phyloP scores from a whole-genome alignment of 371 early-diverging fungal species.

The Basidiobolus meristosporus region DNA sequence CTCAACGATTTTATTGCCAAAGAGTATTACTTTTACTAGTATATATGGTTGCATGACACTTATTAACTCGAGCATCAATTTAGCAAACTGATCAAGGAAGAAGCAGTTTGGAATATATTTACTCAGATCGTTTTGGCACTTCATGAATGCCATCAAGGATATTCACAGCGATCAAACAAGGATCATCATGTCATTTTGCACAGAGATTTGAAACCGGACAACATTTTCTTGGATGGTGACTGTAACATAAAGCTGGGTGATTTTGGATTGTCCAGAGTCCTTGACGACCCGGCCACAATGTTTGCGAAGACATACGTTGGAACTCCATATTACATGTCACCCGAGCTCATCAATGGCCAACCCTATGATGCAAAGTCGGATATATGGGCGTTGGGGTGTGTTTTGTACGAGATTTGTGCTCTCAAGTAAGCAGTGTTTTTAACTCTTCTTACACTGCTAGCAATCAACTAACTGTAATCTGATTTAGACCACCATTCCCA shows the following conservation, averaged over 20 bases:
- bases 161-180: constrained; percentile 2
- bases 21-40: constrained; percentile 9
- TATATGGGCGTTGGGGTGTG: constrained; percentile 49
- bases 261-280: constrained; percentile 39
- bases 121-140: constrained; percentile 34
- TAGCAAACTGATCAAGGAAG: constrained; percentile 31
- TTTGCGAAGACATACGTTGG: constrained; percentile 53
- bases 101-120: constrained; percentile 30
- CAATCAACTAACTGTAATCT: too few species aligned
- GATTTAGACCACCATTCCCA: not conserved
- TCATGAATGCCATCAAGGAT: constrained; percentile 38
- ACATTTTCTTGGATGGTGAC: constrained; percentile 10
- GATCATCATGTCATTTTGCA: constrained; percentile 12
- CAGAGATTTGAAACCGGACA: constrained; percentile 52
- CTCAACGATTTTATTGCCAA: constrained; percentile 28
- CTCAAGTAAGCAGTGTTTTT: constrained; percentile 39
- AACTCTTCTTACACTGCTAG: too few species aligned
- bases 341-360: constrained; percentile 37
- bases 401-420: constrained; percentile 46
- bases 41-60: not conserved
- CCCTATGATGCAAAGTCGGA: constrained; percentile 41
- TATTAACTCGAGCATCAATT: not conserved
- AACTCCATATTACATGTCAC: constrained; percentile 60
- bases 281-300: constrained; percentile 22
- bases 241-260: constrained; percentile 49